These are phyloP conservation scores for Emmonsia crescens DNA, from an alignment of 2,329 filamentous ascomycete species.

Conservation along the genomic window DNA sequence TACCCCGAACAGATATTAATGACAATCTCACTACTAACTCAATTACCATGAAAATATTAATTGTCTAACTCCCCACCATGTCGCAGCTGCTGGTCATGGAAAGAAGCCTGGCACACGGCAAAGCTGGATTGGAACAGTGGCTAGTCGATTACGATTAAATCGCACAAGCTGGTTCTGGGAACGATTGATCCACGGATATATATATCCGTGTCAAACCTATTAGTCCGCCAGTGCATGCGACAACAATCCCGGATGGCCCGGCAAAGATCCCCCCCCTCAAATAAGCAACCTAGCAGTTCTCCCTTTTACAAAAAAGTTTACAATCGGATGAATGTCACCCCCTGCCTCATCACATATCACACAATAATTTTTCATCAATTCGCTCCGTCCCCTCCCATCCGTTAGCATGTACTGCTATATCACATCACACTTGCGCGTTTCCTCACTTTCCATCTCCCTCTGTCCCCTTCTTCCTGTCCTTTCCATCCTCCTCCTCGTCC, in stretches of 20 bases:
- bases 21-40: not conserved
- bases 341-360: not conserved
- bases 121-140: not conserved
- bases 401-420: not conserved
- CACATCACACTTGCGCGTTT: not conserved
- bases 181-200: not conserved
- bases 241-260: not conserved
- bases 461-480: not conserved
- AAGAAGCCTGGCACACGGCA: not conserved
- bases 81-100: not conserved
- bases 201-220: not conserved
- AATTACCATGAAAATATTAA: not conserved
- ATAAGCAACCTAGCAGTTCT: not conserved
- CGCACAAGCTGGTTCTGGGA: not conserved
- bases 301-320: not conserved
- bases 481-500: not conserved
- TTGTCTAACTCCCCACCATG: not conserved
- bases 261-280: not conserved
- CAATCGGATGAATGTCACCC: not conserved
- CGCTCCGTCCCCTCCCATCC: not conserved
- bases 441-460: not conserved
- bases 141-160: not conserved
- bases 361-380: not conserved
- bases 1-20: slow-evolving; percentile 4
- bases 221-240: not conserved